A percentile compares a stretch with the other conserved stretches of the same genome.
phyloP scores from a whole-genome alignment of 2,329 filamentous ascomycete species.

The Sordariomycetes sp. region DNA sequence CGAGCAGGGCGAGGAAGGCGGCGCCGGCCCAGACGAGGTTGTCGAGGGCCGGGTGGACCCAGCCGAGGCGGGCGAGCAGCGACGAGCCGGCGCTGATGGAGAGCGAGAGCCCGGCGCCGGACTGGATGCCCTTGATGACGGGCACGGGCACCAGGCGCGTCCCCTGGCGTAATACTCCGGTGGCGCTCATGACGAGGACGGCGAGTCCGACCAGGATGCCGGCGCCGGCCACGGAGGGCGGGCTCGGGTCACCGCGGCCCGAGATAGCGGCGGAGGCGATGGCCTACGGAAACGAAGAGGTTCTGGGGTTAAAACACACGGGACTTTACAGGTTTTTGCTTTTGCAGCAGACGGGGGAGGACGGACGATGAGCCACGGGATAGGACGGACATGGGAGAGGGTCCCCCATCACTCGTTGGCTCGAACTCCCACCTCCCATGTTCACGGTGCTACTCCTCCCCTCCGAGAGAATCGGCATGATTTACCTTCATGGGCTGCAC shows the following conservation, averaged over 20 bases:
- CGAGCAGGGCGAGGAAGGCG: constrained; percentile 61
- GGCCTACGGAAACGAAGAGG: constrained; percentile 34
- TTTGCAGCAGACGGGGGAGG: not conserved
- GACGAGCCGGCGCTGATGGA: constrained; percentile 64
- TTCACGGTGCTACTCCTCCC: not conserved
- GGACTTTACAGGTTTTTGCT: not conserved
- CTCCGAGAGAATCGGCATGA: not conserved
- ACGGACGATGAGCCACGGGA: no score
- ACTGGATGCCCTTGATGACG: constrained; percentile 89
- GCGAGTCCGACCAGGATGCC: constrained; percentile 61
- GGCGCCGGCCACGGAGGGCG: constrained; percentile 56
- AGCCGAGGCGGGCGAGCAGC: constrained; percentile 58
- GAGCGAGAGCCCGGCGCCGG: constrained; percentile 79
- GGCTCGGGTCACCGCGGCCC: constrained; percentile 38
- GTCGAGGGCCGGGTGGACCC: constrained; percentile 60
- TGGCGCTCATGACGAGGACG: constrained; percentile 67
- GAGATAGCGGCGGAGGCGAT: constrained; percentile 86
- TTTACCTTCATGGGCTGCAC: constrained; percentile 74
- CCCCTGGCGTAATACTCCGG: constrained; percentile 67
- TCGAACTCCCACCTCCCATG: not conserved
- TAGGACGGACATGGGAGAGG: not conserved
- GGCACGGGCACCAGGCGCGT: constrained; percentile 69
- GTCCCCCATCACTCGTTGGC: no score
- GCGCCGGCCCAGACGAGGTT: constrained; percentile 69
- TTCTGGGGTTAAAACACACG: not conserved